Conservation (phyloP, 495 filamentous ascomycete species). For the Podospora pseudopauciseta region DNA sequence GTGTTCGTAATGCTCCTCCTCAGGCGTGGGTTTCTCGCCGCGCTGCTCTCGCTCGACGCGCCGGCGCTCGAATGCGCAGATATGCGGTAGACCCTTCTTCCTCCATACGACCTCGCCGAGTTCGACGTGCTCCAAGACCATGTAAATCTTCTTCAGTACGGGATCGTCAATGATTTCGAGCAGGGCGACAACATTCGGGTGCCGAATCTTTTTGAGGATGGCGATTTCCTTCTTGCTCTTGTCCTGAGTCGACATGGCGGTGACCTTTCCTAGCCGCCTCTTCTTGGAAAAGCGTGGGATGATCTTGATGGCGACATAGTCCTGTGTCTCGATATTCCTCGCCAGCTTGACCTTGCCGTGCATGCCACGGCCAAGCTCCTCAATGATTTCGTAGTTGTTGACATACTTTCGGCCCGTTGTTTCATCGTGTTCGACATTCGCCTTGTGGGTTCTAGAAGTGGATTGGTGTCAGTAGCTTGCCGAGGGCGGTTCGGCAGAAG, state of each 20-base stretch:
- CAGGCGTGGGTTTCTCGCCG: constrained; percentile 56
- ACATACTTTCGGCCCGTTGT: constrained; percentile 90
- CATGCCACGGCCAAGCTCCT: constrained; percentile 90
- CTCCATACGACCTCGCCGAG: constrained; percentile 92
- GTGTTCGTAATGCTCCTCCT: constrained; percentile 60
- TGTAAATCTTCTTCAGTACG: constrained; percentile 92
- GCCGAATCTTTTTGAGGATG: constrained; percentile 95
- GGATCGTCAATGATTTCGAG: constrained; percentile 98
- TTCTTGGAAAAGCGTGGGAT: constrained; percentile 93
- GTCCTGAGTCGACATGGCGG: constrained; percentile 64
- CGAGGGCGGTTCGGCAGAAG: not conserved
- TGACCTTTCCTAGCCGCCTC: constrained; percentile 74
- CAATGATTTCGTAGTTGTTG: constrained; percentile 94
- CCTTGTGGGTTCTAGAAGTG: constrained; percentile 67
- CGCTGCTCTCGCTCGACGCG: constrained; percentile 68
- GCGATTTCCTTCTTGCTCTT: constrained; percentile 97
- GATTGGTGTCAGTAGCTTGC: not conserved
- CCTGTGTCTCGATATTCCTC: constrained; percentile 67
- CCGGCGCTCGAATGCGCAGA: constrained; percentile 75
- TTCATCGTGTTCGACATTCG: constrained; percentile 80
- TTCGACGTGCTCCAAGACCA: constrained; percentile 92
- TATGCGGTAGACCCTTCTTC: constrained; percentile 72
- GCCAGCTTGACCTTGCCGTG: constrained; percentile 98
- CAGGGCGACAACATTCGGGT: constrained; percentile 90
- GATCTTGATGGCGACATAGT: constrained; percentile 95